phyloP scores from a whole-genome alignment of 768 basidiomycete genomes.

The Tricholoma saponaceum region DNA sequence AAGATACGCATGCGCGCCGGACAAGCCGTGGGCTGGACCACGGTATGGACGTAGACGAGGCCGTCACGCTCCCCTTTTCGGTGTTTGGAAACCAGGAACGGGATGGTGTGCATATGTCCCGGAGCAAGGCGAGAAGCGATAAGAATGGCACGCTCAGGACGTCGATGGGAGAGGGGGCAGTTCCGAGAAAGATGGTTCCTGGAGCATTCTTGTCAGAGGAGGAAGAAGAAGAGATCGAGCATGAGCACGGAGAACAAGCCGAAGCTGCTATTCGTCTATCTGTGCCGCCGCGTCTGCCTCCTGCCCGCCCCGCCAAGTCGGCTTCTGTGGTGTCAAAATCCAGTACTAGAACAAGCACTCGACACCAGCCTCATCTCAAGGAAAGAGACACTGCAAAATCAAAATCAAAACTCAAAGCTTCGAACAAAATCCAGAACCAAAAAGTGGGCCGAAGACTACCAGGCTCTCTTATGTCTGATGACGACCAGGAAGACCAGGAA shows the following conservation, averaged over 20 bases:
- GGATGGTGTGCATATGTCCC: conserved; percentile 12
- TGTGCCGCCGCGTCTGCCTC: not conserved
- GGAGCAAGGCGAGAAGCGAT: conserved; percentile 11
- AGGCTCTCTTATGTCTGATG: conserved; percentile 38
- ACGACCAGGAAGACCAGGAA: conserved; percentile 23
- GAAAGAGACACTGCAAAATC: not conserved
- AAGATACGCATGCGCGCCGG: conserved; percentile 17
- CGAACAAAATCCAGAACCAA: conserved; percentile 1
- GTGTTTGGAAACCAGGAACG: conserved; percentile 19
- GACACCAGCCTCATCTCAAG: not conserved
- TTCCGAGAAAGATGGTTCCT: conserved; percentile 31
- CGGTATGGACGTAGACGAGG: conserved; percentile 13
- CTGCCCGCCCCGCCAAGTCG: not conserved
- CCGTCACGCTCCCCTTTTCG: conserved; percentile 17
- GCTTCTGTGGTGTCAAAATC: not conserved
- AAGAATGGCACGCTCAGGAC: not conserved
- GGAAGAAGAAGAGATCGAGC: conserved; percentile 29
- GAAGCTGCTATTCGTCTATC: not conserved
- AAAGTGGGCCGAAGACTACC: conserved; percentile 33
- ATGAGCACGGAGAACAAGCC: conserved; percentile 21
- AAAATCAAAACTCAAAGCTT: not conserved
- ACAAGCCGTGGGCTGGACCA: conserved; percentile 13
- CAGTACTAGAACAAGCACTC: not conserved
- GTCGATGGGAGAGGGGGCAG: conserved; percentile 5
- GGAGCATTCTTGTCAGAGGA: conserved; percentile 44